Conservation (phyloP, 352 stramenopile genomes). For the Stephanocyclus meneghinianus region DNA sequence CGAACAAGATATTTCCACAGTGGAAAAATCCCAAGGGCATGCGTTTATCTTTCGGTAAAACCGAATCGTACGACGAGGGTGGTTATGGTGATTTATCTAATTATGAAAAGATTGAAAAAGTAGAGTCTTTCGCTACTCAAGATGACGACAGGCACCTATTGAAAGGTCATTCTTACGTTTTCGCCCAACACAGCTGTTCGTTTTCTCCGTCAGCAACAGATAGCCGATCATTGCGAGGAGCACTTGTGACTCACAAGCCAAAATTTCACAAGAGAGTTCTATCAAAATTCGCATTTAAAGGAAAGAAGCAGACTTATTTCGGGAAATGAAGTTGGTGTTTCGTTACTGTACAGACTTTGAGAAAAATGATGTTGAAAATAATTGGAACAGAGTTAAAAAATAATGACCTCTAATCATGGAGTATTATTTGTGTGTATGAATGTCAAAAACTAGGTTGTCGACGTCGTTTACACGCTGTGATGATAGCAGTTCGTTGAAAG, state of each 20-base stretch:
- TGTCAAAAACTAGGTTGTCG: too few relatives aligned
- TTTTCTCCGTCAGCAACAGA: conserved; percentile 17
- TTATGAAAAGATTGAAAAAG: conserved; percentile 8
- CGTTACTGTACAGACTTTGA: not conserved
- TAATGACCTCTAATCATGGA: too few relatives aligned
- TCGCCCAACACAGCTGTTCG: conserved; percentile 35
- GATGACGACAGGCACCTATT: not conserved
- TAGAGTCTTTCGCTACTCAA: not conserved
- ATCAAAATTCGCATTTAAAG: conserved; percentile 13
- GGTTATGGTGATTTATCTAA: not conserved
- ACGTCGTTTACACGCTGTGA: too few relatives aligned
- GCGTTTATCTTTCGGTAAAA: not conserved
- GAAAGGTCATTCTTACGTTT: conserved; percentile 30
- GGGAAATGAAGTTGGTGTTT: not conserved
- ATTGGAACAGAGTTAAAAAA: too few relatives aligned
- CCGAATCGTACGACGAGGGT: conserved; percentile 5
- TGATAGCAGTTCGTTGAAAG: too few relatives aligned
- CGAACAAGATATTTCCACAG: not conserved
- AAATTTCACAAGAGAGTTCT: conserved; percentile 30
- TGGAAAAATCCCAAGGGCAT: not conserved
- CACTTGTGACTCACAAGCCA: conserved; percentile 32
- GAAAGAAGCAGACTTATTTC: not conserved
- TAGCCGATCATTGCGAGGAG: conserved; percentile 4
- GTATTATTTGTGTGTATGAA: too few relatives aligned
- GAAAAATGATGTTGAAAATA: too few relatives aligned